A percentile compares a stretch with the other conserved stretches of the same genome.
These are phyloP conservation scores for Liquidambar formosana DNA, from an alignment of 164 flowering plant genomes.

Conservation along the genomic window DNA sequence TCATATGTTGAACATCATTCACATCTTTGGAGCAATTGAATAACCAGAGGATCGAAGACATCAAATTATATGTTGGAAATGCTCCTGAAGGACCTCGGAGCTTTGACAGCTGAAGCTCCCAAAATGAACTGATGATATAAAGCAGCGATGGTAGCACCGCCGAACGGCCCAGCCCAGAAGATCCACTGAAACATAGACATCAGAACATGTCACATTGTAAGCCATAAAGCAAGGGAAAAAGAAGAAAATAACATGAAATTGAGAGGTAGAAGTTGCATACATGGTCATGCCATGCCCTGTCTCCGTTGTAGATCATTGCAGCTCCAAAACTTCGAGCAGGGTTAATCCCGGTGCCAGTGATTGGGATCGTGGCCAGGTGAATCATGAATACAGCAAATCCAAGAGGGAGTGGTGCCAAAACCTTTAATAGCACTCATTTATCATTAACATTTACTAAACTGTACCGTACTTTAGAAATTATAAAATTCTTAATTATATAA, in stretches of 20 bases:
- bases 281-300: conserved; percentile 52
- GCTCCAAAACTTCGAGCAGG: conserved; percentile 54
- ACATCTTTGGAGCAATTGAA: no score
- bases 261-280: conserved; percentile 11
- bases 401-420: conserved; percentile 59
- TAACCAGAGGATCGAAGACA: no score
- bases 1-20: no score
- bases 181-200: conserved; percentile 61
- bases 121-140: conserved; percentile 42
- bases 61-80: no score
- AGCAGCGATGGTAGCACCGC: conserved; percentile 54
- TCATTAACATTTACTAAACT: no score
- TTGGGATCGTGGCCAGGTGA: conserved; percentile 52
- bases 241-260: neutral
- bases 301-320: conserved; percentile 39
- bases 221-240: no score
- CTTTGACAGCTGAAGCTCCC: conserved; percentile 41
- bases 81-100: conserved; percentile 50
- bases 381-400: no score
- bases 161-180: conserved; percentile 65
- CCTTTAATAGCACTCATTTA: conserved; percentile 26
- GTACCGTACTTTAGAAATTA: no score
- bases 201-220: no score
- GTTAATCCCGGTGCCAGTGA: no score
- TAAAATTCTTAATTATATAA: no score